Conservation (phyloP, 257 asterid species). For the Gardenia jasminoides region DNA sequence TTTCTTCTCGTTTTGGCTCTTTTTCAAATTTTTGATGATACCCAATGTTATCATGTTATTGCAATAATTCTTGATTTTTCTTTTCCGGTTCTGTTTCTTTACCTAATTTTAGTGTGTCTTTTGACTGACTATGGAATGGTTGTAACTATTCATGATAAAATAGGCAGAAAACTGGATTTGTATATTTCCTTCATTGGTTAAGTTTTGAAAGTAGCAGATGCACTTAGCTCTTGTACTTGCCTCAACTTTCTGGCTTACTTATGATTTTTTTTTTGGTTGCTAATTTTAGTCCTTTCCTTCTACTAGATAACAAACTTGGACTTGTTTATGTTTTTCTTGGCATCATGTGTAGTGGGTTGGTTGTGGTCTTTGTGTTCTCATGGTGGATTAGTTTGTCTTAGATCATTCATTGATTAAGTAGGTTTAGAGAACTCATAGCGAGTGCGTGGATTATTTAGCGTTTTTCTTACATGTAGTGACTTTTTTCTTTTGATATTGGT, state of each 20-base stretch:
- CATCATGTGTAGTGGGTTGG: background rate
- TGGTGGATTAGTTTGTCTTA: conserved; percentile 10
- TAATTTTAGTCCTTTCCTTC: background rate
- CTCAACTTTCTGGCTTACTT: background rate
- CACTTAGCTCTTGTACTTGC: conserved; percentile 7
- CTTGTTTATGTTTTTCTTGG: background rate
- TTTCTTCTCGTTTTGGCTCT: background rate
- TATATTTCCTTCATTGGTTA: background rate
- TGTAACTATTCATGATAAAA: background rate
- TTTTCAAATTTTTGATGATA: background rate
- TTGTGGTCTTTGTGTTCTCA: background rate
- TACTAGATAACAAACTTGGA: background rate
- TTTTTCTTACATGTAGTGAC: background rate
- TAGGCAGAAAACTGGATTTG: background rate
- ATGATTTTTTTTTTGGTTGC: background rate
- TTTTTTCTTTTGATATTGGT: background rate
- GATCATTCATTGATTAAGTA: conserved; percentile 17
- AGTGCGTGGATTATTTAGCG: background rate
- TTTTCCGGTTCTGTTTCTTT: background rate
- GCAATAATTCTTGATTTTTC: background rate
- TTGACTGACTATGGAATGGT: background rate
- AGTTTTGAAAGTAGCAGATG: conserved; percentile 15
- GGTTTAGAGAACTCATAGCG: conserved; percentile 6
- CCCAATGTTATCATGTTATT: background rate
- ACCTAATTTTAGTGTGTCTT: background rate